Evolutionary conservation across 805 yeast genomes (phyloP).

Genomic region (Yamadazyma sp.): DNA sequence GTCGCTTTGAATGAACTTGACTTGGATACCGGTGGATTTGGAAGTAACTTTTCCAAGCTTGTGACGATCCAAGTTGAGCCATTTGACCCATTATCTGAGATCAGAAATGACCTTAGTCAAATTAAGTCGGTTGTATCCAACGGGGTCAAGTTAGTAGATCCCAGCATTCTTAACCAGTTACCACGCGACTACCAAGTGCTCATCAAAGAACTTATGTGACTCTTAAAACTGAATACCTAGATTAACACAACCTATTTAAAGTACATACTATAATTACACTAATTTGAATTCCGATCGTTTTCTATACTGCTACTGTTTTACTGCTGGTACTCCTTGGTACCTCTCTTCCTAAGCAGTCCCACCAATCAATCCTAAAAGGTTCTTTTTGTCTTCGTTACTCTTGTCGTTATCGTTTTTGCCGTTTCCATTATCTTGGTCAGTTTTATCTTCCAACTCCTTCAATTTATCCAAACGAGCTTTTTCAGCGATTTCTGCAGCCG

Average conservation of each 20-base stretch:
- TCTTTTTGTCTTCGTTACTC: constrained; percentile 6
- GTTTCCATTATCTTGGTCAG: not conserved
- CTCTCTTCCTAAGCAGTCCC: constrained; percentile 3
- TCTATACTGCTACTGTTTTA: too few relatives aligned
- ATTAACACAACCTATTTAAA: constrained; percentile 3
- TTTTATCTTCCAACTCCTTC: constrained; percentile 31
- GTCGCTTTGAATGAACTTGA: constrained; percentile 51
- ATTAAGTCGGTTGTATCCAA: constrained; percentile 28
- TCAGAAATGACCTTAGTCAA: constrained; percentile 37
- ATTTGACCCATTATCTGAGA: constrained; percentile 67
- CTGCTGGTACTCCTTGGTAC: too few relatives aligned
- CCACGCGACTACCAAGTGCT: constrained; percentile 18
- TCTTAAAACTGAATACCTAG: constrained; percentile 2
- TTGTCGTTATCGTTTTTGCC: constrained; percentile 6
- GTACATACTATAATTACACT: constrained; percentile 11
- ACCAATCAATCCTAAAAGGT: constrained; percentile 8
- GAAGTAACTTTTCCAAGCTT: constrained; percentile 78
- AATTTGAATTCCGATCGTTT: too few relatives aligned
- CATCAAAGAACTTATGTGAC: constrained; percentile 13
- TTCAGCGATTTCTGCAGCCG: constrained; percentile 72
- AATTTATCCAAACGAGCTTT: constrained; percentile 41
- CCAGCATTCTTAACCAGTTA: constrained; percentile 27
- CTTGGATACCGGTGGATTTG: constrained; percentile 71
- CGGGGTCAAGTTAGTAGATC: constrained; percentile 28
- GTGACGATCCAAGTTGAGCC: constrained; percentile 59